phyloP scores from a whole-genome alignment of 1,284 basidiomycete species.

The Cutaneotrichosporon dermatis region DNA sequence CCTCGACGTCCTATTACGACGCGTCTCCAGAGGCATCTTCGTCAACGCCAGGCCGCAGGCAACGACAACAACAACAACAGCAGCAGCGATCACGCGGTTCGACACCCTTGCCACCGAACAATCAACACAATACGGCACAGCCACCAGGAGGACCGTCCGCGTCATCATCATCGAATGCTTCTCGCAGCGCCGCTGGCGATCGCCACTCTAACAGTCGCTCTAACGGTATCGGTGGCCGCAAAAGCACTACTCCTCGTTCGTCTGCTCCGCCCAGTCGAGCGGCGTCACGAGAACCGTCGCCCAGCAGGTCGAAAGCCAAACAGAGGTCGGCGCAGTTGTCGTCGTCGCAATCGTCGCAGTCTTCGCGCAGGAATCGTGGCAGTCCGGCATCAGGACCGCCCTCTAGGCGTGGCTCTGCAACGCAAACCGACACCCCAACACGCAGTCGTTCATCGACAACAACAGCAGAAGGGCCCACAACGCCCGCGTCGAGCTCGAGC shows the following conservation, averaged over 20 bases:
- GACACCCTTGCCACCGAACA: background rate
- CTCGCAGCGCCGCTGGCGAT: background rate
- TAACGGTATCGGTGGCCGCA: slow-evolving; percentile 1
- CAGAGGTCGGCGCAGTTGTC: background rate
- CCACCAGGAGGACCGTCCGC: background rate
- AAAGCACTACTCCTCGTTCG: background rate
- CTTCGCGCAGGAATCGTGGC: background rate
- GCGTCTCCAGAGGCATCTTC: background rate
- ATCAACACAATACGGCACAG: background rate
- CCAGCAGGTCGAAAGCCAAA: background rate
- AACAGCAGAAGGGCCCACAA: background rate
- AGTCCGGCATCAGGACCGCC: background rate
- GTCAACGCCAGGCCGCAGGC: background rate
- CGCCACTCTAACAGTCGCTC: background rate
- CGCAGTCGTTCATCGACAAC: no score
- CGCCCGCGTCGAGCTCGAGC: background rate
- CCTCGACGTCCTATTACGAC: background rate
- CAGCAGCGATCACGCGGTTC: background rate
- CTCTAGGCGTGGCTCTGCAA: background rate
- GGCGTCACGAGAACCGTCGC: background rate
- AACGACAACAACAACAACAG: background rate
- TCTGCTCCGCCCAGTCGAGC: background rate
- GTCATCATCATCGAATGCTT: background rate
- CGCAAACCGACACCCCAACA: background rate
- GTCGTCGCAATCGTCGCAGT: background rate